Conservation (phyloP, 306 rosid genomes). For the Purshia tridentata region DNA sequence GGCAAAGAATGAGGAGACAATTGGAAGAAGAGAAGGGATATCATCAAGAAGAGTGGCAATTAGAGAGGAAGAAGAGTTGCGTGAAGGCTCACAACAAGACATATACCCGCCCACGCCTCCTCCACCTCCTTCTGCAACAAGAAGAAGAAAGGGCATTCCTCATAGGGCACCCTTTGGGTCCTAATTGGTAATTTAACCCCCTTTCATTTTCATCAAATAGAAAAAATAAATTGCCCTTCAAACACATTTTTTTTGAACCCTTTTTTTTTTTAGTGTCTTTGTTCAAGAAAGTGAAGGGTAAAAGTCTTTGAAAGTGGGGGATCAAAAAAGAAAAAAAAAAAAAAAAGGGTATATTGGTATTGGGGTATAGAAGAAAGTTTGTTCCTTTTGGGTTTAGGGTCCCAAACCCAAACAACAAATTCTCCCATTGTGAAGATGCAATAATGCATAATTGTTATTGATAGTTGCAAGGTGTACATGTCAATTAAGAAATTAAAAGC, state of each 20-base stretch:
- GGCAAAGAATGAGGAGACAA: constrained; percentile 45
- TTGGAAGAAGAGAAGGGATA: constrained; percentile 35
- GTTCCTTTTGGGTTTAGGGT: constrained; percentile 65
- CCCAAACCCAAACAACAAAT: constrained; percentile 59
- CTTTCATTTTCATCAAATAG: constrained; percentile 1
- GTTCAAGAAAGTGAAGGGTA: constrained; percentile 33
- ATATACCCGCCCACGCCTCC: constrained; percentile 70
- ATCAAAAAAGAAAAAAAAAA: constrained; percentile 29
- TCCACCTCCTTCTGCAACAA: constrained; percentile 71
- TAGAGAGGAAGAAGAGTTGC: constrained; percentile 58
- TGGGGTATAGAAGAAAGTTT: constrained; percentile 48
- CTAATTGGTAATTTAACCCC: constrained; percentile 28
- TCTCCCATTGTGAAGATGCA: constrained; percentile 70
- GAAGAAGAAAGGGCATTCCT: constrained; percentile 98
- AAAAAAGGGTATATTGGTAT: constrained; percentile 27
- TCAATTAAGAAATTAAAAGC: constrained; percentile 65
- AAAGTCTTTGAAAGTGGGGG: constrained; percentile 10
- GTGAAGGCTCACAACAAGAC: constrained; percentile 77
- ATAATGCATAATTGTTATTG: constrained; percentile 72
- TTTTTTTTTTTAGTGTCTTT: constrained; percentile 25
- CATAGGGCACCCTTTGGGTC: constrained; percentile 88
- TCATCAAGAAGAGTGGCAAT: constrained; percentile 38
- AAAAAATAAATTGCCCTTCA: too few species aligned
- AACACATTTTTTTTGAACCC: neutral
- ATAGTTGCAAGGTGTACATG: constrained; percentile 65